Percentiles rank a stretch among this genome's conserved stretches.
Evolutionary conservation across 176 grass and related monocot species (phyloP).

Genomic region (Coix lacrymajobi): DNA sequence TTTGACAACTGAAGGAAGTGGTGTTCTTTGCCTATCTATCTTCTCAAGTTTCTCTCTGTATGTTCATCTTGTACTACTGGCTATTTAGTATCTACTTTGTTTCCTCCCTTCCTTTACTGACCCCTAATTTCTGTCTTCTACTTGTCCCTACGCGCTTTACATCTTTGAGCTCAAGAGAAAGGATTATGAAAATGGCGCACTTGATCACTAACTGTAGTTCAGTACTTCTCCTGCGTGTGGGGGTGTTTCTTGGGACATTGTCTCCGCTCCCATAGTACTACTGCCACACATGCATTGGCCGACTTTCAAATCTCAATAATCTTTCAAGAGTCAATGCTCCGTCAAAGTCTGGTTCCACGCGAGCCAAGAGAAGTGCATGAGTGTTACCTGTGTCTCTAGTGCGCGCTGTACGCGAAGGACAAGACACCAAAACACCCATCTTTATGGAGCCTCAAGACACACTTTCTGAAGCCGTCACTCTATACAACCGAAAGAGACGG

Average conservation of each 20-base stretch:
- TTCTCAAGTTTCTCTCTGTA: neutral
- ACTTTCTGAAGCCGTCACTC: too few relatives aligned
- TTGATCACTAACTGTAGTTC: slow-evolving; percentile 40
- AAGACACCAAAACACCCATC: too few relatives aligned
- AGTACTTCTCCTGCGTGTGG: slow-evolving; percentile 23
- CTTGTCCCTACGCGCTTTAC: slow-evolving; percentile 23
- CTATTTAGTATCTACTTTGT: neutral
- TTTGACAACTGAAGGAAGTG: neutral
- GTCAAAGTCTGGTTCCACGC: too few relatives aligned
- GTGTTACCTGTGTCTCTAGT: too few relatives aligned
- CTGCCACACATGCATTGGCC: slow-evolving; percentile 23
- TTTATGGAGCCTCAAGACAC: too few relatives aligned
- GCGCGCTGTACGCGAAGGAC: too few relatives aligned
- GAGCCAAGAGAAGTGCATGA: too few relatives aligned
- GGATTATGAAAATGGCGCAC: slow-evolving; percentile 52
- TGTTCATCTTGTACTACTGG: neutral
- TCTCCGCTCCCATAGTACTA: slow-evolving; percentile 3
- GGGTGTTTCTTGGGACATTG: slow-evolving; percentile 30
- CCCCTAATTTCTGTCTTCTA: neutral
- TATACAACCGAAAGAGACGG: too few relatives aligned
- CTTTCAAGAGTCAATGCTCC: too few relatives aligned
- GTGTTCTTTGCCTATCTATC: neutral
- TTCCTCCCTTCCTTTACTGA: neutral
- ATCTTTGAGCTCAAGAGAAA: slow-evolving; percentile 9
- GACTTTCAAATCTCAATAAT: slow-evolving; percentile 39